Base-by-base conservation (phyloP, 495 filamentous ascomycete genomes). In the Neurospora sp. region DNA sequence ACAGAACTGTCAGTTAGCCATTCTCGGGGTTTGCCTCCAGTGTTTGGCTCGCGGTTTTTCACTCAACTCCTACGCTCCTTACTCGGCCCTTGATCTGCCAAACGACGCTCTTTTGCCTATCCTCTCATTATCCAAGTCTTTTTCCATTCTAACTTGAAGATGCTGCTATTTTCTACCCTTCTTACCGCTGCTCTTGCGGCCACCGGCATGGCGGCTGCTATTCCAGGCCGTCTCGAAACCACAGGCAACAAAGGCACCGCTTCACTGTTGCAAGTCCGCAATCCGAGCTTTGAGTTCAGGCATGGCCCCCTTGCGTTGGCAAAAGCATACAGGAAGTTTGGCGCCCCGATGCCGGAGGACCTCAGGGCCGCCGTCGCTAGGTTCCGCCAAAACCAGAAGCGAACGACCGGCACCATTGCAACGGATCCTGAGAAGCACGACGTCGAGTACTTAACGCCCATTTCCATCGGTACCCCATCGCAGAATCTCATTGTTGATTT, bases 401-500 rank as follows among this genome's bases (percentile, higher is more conserved):
- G 75, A 34, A 36, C 70, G 11, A 77, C 69, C 13, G 83, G 82
- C 73, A 79, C 73, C 70, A 89, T 83, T 39, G 76, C 80, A 69
- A 85, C 89, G 24, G 85, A 79, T 5, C 91, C 92, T 0, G 83
- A 88, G 77, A 54, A 77, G 15, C 80, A 87, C 76, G 92, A 93
- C 76, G 74, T 78, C 39, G 88, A 92, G 79, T 94, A 92, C 75
- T 78, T 94, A 74, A 87, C 86, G 36, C 90, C 91, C 19, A 90
- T 94, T 71, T 84, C 81, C 4, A 84, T 94, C 73, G 92, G 92
- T 73, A 84, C 79, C 1, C 83, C 83, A 1, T 82, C 82, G 15
- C 88, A 89, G 71, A 87, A 84, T 5, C 78, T 93, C 76, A 86
- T 89, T 76, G 77, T 94, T 72, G 89, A 93, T 78, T 86, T 93